Conservation (phyloP, 305 asterid species). For the Nicotiana rustica region DNA sequence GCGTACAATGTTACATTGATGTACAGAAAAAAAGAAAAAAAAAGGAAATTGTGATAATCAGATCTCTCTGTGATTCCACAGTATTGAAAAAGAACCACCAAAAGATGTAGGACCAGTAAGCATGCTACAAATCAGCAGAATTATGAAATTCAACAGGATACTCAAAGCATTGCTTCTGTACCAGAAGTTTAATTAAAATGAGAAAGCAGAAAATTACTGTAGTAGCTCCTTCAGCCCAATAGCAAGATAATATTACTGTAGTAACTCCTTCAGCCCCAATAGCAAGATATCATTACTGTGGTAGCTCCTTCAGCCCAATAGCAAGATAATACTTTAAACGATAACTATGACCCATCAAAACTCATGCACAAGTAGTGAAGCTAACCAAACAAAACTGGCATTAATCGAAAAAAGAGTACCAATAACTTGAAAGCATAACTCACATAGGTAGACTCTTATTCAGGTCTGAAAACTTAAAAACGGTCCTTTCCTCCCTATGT, state of each 20-base stretch:
- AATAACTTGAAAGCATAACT: constrained; percentile 3
- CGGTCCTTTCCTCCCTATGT: neutral
- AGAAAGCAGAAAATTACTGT: neutral
- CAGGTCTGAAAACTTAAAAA: neutral
- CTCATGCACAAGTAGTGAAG: neutral
- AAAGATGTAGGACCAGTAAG: neutral
- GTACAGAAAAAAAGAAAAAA: neutral
- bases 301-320: neutral
- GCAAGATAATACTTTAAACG: neutral
- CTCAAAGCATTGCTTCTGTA: neutral
- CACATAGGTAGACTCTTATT: neutral
- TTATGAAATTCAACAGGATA: constrained; percentile 8
- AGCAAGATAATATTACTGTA: neutral
- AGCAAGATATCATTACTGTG: too few relatives aligned
- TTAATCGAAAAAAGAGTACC: neutral
- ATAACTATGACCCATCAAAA: constrained; percentile 16
- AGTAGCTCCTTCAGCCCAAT: neutral
- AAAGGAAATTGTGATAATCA: neutral
- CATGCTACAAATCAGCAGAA: constrained; percentile 18
- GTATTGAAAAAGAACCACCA: neutral
- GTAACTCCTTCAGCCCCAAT: neutral
- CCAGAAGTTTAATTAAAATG: neutral
- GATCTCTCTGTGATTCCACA: neutral
- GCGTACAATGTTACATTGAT: neutral
- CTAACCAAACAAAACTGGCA: neutral